A percentile compares a stretch with the other conserved stretches of the same genome.
Evolutionary conservation across 768 basidiomycete genomes (phyloP).

Genomic region (Rhizopogon roseolus): DNA sequence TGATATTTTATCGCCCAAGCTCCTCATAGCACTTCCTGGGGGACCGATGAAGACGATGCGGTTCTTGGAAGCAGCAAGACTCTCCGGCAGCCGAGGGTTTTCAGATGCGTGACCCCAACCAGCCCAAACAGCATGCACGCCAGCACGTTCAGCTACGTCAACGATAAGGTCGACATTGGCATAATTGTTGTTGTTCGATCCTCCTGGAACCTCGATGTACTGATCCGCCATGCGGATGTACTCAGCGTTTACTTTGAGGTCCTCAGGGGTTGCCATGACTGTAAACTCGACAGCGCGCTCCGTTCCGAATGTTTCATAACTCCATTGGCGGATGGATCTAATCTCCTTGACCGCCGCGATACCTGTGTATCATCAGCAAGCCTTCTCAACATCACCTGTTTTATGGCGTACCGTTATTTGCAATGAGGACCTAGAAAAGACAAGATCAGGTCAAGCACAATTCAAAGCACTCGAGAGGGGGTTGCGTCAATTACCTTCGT

Average conservation of each 20-base stretch:
- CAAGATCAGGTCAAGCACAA: background rate
- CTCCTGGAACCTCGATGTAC: constrained; percentile 98
- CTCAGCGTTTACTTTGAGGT: constrained; percentile 97
- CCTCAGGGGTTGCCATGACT: constrained; percentile 99
- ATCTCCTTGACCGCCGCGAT: constrained; percentile 99
- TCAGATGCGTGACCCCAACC: constrained; percentile 99
- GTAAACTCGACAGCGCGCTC: constrained; percentile 98
- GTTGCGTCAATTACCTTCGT: constrained; percentile 68
- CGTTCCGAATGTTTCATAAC: constrained; percentile 96
- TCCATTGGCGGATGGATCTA: constrained; percentile 98
- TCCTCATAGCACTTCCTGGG: constrained; percentile 98
- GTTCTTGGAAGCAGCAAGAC: constrained; percentile 84
- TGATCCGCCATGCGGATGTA: constrained; percentile 99
- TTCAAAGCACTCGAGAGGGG: background rate
- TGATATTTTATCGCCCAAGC: constrained; percentile 98
- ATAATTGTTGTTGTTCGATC: constrained; percentile 98
- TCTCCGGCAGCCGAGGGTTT: constrained; percentile 94
- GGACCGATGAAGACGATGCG: constrained; percentile 99
- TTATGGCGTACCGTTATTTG: constrained; percentile 78
- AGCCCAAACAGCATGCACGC: constrained; percentile 99
- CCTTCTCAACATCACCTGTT: background rate
- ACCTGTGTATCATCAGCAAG: constrained; percentile 44
- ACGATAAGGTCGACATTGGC: constrained; percentile 99
- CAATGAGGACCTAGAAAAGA: constrained; percentile 80
- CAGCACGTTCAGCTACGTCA: constrained; percentile 94